Evolutionary conservation across 2,329 filamentous ascomycete species (phyloP).

Genomic region (Aspergillus quadricinctus): DNA sequence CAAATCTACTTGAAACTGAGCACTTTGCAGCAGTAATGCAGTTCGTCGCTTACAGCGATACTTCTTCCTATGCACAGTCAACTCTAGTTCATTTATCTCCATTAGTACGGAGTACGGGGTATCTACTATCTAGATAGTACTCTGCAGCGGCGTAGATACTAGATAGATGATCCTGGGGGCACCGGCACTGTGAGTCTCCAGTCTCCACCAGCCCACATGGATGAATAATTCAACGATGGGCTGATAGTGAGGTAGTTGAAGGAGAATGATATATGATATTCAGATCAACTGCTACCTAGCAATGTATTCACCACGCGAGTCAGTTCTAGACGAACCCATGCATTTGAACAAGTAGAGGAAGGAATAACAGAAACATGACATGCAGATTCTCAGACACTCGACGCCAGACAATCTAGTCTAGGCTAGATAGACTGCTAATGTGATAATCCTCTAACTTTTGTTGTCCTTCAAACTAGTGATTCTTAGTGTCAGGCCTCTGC

Average conservation of each 20-base stretch:
- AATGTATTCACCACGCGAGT: not conserved
- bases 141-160: too few species aligned
- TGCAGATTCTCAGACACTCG: slow-evolving; percentile 12
- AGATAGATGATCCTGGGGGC: not conserved
- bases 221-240: not conserved
- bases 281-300: not conserved
- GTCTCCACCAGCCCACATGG: not conserved
- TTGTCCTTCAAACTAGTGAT: not conserved
- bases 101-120: not conserved
- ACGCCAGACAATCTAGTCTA: not conserved
- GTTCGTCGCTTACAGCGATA: not conserved
- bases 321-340: not conserved
- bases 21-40: not conserved
- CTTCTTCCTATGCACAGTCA: not conserved
- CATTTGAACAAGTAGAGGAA: not conserved
- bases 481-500: not conserved
- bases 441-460: not conserved
- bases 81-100: not conserved
- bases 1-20: not conserved
- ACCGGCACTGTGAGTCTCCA: not conserved
- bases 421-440: slow-evolving; percentile 1
- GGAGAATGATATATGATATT: too few species aligned
- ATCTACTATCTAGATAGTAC: too few species aligned
- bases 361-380: not conserved
- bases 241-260: too few species aligned